phyloP scores from a whole-genome alignment of 208 protist species.

The Crithidia mellificae region DNA sequence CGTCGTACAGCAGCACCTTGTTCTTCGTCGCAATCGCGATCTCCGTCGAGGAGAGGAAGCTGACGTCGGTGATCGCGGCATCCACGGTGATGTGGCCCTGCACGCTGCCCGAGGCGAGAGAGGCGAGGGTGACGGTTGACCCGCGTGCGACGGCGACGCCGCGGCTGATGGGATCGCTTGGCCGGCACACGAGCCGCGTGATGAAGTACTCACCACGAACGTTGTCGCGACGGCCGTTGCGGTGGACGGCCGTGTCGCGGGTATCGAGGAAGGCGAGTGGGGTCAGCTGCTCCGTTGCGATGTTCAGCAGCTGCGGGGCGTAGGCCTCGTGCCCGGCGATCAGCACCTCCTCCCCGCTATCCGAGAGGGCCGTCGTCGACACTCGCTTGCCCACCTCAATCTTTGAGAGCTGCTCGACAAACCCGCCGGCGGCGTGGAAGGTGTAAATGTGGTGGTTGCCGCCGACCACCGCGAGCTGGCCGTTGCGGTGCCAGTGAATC shows the following conservation, averaged over 20 bases:
- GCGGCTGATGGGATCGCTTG: constrained; percentile 18
- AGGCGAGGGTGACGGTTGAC: constrained; percentile 60
- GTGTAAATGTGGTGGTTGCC: constrained; percentile 80
- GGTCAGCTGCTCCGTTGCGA: constrained; percentile 64
- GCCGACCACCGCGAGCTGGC: constrained; percentile 73
- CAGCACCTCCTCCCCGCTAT: constrained; percentile 70
- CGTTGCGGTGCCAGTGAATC: constrained; percentile 84
- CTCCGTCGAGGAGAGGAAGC: constrained; percentile 57
- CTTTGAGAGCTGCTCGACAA: constrained; percentile 80
- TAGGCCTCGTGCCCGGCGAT: constrained; percentile 64
- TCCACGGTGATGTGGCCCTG: constrained; percentile 51
- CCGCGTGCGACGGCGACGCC: constrained; percentile 61
- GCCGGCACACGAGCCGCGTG: constrained; percentile 34
- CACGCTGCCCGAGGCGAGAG: constrained; percentile 69
- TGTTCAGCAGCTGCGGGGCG: constrained; percentile 52
- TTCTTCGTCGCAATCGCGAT: constrained; percentile 65
- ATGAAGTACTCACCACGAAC: constrained; percentile 64
- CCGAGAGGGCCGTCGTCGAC: constrained; percentile 55
- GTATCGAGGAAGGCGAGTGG: constrained; percentile 74
- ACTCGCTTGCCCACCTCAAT: constrained; percentile 50
- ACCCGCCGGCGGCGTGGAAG: constrained; percentile 79
- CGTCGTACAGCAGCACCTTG: constrained; percentile 73
- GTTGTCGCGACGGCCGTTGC: constrained; percentile 67
- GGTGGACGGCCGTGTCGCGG: constrained; percentile 61
- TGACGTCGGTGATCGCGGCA: constrained; percentile 48